phyloP scores from a whole-genome alignment of 1,284 basidiomycete species.

The Trametes pubescens region DNA sequence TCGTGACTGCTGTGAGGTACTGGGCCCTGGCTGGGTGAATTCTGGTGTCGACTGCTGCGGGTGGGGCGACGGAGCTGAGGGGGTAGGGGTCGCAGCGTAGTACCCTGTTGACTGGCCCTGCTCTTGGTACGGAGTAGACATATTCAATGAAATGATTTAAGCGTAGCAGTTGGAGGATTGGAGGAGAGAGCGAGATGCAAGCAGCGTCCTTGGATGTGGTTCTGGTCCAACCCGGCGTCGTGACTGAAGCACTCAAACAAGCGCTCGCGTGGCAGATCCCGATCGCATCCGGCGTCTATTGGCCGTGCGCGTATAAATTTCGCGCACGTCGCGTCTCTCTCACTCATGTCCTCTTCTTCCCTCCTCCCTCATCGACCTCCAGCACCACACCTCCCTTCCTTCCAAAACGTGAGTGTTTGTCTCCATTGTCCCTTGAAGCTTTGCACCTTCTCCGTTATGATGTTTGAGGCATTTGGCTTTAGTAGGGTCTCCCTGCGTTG shows the following conservation, averaged over 20 bases:
- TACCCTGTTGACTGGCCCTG: conserved; percentile 31
- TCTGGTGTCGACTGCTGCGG: conserved; percentile 37
- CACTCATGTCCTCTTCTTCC: background rate
- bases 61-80: conserved; percentile 30
- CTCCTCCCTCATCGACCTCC: conserved; percentile 1
- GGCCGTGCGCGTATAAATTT: conserved; percentile 23
- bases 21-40: conserved; percentile 38
- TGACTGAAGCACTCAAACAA: background rate
- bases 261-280: conserved; percentile 23
- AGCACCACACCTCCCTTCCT: background rate
- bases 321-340: conserved; percentile 3
- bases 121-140: conserved; percentile 39
- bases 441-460: conserved; percentile 53
- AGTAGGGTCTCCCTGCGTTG: conserved; percentile 64
- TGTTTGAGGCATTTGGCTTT: conserved; percentile 96
- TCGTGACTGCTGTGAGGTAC: conserved; percentile 39
- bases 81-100: conserved; percentile 33
- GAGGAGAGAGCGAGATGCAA: conserved; percentile 3
- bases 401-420: conserved; percentile 4
- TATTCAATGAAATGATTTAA: conserved; percentile 12
- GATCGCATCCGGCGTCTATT: conserved; percentile 20
- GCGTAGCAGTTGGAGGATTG: conserved; percentile 1
- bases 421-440: background rate
- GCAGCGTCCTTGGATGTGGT: background rate
- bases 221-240: background rate